Evolutionary conservation across 345 rosid genomes (phyloP), one percentile per base, ranked within the genome.

Genomic region (Eucalyptus regnans): DNA sequence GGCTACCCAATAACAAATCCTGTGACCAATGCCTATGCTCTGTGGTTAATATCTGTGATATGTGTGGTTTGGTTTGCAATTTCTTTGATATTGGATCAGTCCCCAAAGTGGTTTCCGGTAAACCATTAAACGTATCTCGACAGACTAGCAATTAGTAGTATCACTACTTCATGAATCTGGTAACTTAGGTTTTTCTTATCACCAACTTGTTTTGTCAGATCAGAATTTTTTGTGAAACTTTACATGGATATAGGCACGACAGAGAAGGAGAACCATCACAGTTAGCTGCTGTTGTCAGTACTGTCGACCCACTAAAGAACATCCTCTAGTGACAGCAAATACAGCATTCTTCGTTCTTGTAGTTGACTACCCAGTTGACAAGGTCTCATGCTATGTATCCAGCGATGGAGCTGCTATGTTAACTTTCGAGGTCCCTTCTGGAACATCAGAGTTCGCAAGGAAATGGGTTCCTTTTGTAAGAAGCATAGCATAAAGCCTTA

Each of bases 401-500:
- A 98, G 95, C 92, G 98, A 97, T 93, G 98, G 99, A 92, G 96
- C 99, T 81, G 95, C 99, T 84, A 97, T 97, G 99, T 91, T 96
- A 91, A 92, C 96, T 66, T 97, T 97, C 90, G 98, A 96, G 94
- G 93, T 98, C 87, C 92, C 96, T 60, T 92, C 98, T 43, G 98
- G 96, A 92, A 97, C 99, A 90, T 93, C 98, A 54, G 99, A 96
- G 89, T 96, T 95, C 93, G 96, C 99, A 31, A 94, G 98, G 90
- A 95, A 94, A 89, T 96, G 98, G 99, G 98, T 95, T 50, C 98
- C 27, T 50, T 97, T 97, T 90, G 94, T 93, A 96, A 95, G 95
- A 97, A 95, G 90, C 95, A 94, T 89, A 90, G 51, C 92, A 94
- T 18, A 52, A 52, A 18, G 56, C 92, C 92, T 97, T 90, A 98